phyloP scores from a whole-genome alignment of 1,139 yeast species.

The Debaryomyces coudertii region DNA sequence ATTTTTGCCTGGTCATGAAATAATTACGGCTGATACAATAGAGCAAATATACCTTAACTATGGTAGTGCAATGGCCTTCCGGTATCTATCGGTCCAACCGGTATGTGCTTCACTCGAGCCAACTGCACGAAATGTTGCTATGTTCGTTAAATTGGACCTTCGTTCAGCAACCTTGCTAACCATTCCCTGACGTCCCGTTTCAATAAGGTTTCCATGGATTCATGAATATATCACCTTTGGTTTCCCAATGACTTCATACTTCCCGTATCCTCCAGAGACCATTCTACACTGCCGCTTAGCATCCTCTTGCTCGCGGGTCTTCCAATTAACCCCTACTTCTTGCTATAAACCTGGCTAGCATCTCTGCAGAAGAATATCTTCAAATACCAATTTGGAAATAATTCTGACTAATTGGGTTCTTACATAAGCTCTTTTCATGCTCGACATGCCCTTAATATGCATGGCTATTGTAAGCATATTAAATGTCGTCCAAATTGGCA shows the following conservation, averaged over 20 bases:
- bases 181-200: background rate
- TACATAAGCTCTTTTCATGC: background rate
- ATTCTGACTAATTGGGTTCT: background rate
- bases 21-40: constrained; percentile 11
- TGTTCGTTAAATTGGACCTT: constrained; percentile 1
- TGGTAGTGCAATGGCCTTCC: constrained; percentile 5
- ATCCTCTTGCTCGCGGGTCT: no score
- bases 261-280: background rate
- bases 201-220: constrained; percentile 1
- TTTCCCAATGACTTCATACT: background rate
- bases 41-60: constrained; percentile 7
- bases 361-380: constrained; percentile 3
- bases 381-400: background rate
- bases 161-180: constrained; percentile 1
- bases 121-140: constrained; percentile 6
- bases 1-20: constrained; percentile 11
- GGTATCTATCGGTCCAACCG: constrained; percentile 5
- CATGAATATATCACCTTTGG: background rate
- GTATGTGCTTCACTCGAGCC: constrained; percentile 3
- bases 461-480: background rate
- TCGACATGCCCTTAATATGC: background rate
- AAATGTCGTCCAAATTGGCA: background rate
- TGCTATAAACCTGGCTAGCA: background rate
- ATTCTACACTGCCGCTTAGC: no score
- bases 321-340: background rate